Evolutionary conservation across 208 protist genomes (phyloP).

Genomic region (Crithidia fasciculata): DNA sequence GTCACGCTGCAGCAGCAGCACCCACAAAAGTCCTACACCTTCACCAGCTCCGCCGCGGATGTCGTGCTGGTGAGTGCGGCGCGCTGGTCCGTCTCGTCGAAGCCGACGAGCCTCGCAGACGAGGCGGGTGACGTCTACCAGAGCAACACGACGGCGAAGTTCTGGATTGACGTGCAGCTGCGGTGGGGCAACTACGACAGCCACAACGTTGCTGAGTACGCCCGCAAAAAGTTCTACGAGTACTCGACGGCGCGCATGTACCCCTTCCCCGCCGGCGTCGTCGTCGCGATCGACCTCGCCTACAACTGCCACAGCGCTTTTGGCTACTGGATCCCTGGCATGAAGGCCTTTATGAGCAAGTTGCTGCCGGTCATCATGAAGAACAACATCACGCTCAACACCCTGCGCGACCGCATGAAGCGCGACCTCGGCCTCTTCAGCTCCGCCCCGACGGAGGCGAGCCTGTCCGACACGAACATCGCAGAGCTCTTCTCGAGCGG

Average conservation of each 20-base stretch:
- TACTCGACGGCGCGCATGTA: conserved; percentile 99
- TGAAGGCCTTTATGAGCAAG: conserved; percentile 98
- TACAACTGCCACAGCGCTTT: conserved; percentile 99
- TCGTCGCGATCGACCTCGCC: conserved; percentile 99
- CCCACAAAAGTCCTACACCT: conserved; percentile 92
- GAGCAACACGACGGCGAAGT: conserved; percentile 94
- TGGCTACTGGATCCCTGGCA: conserved; percentile 98
- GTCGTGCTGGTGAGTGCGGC: conserved; percentile 96
- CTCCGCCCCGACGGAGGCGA: conserved; percentile 99
- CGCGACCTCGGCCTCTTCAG: conserved; percentile 99
- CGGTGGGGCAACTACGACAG: conserved; percentile 99
- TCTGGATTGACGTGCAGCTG: conserved; percentile 99
- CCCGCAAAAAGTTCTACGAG: conserved; percentile 99
- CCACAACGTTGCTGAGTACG: conserved; percentile 99
- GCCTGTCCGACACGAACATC: conserved; percentile 98
- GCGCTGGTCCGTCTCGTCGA: conserved; percentile 94
- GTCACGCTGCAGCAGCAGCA: conserved; percentile 98
- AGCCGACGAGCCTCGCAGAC: conserved; percentile 85
- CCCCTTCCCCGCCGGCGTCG: conserved; percentile 98
- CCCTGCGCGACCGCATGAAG: conserved; percentile 99
- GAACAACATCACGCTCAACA: conserved; percentile 99
- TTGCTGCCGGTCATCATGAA: conserved; percentile 99
- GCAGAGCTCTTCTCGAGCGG: conserved; percentile 99
- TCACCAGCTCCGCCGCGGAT: conserved; percentile 95
- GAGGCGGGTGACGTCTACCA: conserved; percentile 82